phyloP scores from a whole-genome alignment of 2,329 filamentous ascomycete species.

The Nothophaeocryptopus gaeumannii region DNA sequence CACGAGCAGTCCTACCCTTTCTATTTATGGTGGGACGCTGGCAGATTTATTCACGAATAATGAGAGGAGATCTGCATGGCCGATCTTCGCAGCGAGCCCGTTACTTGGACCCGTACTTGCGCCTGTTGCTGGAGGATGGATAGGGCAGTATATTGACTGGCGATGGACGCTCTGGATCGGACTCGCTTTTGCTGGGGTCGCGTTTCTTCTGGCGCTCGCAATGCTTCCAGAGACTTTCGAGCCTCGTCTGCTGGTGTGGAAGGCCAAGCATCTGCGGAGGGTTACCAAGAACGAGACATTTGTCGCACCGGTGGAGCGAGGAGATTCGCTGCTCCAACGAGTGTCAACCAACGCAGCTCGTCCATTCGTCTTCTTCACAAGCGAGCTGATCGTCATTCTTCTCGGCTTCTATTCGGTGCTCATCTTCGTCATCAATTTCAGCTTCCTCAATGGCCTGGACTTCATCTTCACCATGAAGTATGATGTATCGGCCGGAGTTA shows the following conservation, averaged over 20 bases:
- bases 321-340: neutral
- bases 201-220: constrained; percentile 28
- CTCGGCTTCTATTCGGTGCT: constrained; percentile 51
- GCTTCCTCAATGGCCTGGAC: constrained; percentile 51
- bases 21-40: constrained; percentile 18
- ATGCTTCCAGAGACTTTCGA: constrained; percentile 49
- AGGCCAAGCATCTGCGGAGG: constrained; percentile 28
- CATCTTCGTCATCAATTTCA: constrained; percentile 53
- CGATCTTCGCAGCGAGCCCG: constrained; percentile 12
- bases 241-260: constrained; percentile 32
- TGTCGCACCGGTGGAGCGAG: constrained; percentile 35
- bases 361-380: constrained; percentile 34
- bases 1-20: constrained; percentile 8
- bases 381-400: constrained; percentile 45
- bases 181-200: constrained; percentile 8
- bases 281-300: constrained; percentile 40
- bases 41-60: constrained; percentile 14
- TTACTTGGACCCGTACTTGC: constrained; percentile 13
- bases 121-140: constrained; percentile 20
- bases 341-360: neutral
- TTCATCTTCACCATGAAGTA: constrained; percentile 48
- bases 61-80: constrained; percentile 12
- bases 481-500: constrained; percentile 39
- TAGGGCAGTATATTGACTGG: constrained; percentile 22
- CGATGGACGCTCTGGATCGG: constrained; percentile 39